Base-by-base conservation (phyloP, 768 basidiomycete genomes). In the Chalciporus pseudorubinellus region DNA sequence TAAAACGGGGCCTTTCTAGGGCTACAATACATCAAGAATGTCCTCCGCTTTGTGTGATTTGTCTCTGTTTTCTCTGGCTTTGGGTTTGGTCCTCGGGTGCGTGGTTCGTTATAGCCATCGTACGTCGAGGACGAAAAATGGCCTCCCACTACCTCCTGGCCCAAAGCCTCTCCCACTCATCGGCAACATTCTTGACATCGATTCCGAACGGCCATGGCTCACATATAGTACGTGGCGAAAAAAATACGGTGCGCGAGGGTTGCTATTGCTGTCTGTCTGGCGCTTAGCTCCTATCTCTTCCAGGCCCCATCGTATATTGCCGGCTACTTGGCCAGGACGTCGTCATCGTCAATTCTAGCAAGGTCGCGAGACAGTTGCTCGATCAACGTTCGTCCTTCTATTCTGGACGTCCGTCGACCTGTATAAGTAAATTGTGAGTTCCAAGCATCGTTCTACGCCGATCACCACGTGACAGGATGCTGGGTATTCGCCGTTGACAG, bases 281-380 rank as follows among this genome's bases (percentile, higher is more conserved):
- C 5, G 8, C 39, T 45, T 10, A 46, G 6, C 31, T 41, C 44
- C n/a, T n/a, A 29, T 26, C 26, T 14, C n/a, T 31, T 40, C 19
- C 46, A 69, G 66, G 66, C 4, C 59, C 65, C 9, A 56, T 69
- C 28, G 60, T 69, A 18, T 61, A 69, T 24, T 67, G 61, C 33
- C 54, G 48, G 33, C 48, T 67, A 8, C 54, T 67, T 6, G 60
- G 65, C 20, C 67, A 67, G 31, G 48, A 54, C 7, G 49, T 68
- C 19, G 41, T 67, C 34, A 49, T 67, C 44, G 63, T 67, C 36
- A 68, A 65, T 29, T 67, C 67, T 5, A 51, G 43, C 12, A 58
- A 34, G 21, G 51, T 67, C 9, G 66, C 66, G 21, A 62, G 44
- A 41, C 59, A 69, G 33, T 38, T 67, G 34, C 62, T 67, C 39